Conservation (phyloP, 2,329 filamentous ascomycete species). For the Zasmidium citrigriseum region DNA sequence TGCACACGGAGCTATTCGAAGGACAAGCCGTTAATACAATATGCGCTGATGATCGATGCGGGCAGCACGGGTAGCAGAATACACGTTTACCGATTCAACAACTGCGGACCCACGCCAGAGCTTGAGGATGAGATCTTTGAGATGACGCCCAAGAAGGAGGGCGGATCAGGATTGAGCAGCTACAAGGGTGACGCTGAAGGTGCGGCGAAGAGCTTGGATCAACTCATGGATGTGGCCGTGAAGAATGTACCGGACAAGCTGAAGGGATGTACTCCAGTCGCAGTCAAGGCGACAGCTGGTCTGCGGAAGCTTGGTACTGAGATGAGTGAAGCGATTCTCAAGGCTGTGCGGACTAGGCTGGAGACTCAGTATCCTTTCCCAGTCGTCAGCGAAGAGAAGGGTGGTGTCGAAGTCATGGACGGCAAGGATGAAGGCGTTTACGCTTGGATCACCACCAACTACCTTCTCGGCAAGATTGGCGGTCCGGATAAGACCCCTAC, state of each 20-base stretch:
- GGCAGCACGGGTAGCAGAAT: constrained; percentile 97
- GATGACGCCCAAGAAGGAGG: constrained; percentile 84
- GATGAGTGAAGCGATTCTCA: constrained; percentile 79
- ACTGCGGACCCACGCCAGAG: constrained; percentile 93
- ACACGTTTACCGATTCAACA: constrained; percentile 99
- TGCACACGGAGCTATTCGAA: constrained; percentile 83
- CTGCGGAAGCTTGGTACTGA: constrained; percentile 82
- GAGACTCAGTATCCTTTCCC: constrained; percentile 94
- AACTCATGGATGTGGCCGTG: constrained; percentile 83
- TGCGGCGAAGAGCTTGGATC: constrained; percentile 86
- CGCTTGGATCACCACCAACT: constrained; percentile 99
- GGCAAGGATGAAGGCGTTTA: constrained; percentile 96
- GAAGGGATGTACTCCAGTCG: constrained; percentile 87
- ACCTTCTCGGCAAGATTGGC: constrained; percentile 95
- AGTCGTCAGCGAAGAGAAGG: constrained; percentile 79
- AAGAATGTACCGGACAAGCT: constrained; percentile 81
- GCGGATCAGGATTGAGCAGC: constrained; percentile 77
- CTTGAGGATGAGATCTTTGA: constrained; percentile 90
- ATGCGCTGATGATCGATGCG: constrained; percentile 98
- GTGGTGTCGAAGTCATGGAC: constrained; percentile 95
- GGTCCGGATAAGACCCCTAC: constrained; percentile 86
- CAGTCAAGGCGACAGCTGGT: constrained; percentile 97
- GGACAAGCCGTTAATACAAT: constrained; percentile 92
- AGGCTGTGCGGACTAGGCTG: constrained; percentile 78
- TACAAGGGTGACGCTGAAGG: constrained; percentile 83